Conservation (phyloP, 2,329 filamentous ascomycete genomes). For the Nemania bipapillata region DNA sequence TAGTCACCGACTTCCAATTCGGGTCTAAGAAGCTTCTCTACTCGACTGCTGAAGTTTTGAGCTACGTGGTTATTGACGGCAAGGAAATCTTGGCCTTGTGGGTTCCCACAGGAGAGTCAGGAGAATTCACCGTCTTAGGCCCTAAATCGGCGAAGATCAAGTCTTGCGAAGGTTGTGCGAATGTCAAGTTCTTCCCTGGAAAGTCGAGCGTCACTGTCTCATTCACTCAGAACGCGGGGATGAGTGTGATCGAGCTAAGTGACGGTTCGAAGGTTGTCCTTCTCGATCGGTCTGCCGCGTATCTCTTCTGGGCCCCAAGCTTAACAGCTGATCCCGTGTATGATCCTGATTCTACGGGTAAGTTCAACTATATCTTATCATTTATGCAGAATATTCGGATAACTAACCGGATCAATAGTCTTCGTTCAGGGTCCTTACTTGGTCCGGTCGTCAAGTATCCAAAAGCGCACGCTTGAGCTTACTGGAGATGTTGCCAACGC, state of each 20-base stretch:
- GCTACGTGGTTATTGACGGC: constrained; percentile 60
- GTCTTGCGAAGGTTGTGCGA: constrained; percentile 55
- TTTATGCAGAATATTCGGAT: neutral
- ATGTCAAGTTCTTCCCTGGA: constrained; percentile 57
- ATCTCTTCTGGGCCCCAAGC: constrained; percentile 66
- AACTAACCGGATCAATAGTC: constrained; percentile 49
- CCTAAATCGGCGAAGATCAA: constrained; percentile 52
- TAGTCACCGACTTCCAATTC: constrained; percentile 69
- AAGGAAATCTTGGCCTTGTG: constrained; percentile 63
- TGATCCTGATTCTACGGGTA: constrained; percentile 59
- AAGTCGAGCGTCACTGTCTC: constrained; percentile 56
- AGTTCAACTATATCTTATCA: neutral
- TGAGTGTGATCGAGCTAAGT: constrained; percentile 59
- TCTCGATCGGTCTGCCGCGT: constrained; percentile 65
- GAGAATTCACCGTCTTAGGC: constrained; percentile 63
- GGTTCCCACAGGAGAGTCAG: constrained; percentile 64
- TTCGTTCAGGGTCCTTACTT: constrained; percentile 65
- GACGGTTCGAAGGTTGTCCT: constrained; percentile 63
- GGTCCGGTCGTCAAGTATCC: constrained; percentile 58
- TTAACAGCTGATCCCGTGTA: constrained; percentile 60
- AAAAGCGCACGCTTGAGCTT: constrained; percentile 54
- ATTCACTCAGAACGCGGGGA: constrained; percentile 62
- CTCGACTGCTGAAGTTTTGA: constrained; percentile 66
- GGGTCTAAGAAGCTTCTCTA: constrained; percentile 64
- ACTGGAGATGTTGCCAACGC: constrained; percentile 59